Base-by-base conservation (phyloP, 805 yeast species). In the Barnettozyma populi region DNA sequence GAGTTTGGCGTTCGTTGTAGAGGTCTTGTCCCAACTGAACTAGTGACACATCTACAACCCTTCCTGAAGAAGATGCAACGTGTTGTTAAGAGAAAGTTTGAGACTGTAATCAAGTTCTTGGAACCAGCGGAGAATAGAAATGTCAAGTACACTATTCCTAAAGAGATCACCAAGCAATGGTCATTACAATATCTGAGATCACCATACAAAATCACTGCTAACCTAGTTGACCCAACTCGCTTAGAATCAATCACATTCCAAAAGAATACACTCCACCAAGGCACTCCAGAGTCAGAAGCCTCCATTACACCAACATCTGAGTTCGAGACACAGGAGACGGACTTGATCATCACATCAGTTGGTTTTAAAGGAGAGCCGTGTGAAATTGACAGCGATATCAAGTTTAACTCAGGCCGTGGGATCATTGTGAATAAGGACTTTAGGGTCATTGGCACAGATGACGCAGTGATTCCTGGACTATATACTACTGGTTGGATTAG, bases 401-500 rank as follows among this genome's bases (percentile, higher is more conserved):
- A 73, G 18, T 84, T 82, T 59, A 76, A 78, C 52, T 29, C 34
- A 1, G 47, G 49, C 3, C 60, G 58, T 13, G 82, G 84, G 2
- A 63, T 69, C n/a, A 65, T 80, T 11, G 65, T 70, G 1, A 80
- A 76, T 48, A 51, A 56, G 1, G 61, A 71, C 20, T 84, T 82
- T 2, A 65, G 76, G 36, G 75, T 75, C 0, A 47, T 70, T 9
- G 55, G 62, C 31, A 48, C 54, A 1, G 44, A 54, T 0, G 59
- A 57, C 18, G 50, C 45, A 37, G 55, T 51, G 34, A 56, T 62
- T 25, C 68, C 61, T 2, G 84, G 88, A 0, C 67, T 88, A 49
- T 92, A 90, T 57, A 82, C 86, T 2, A 71, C 90, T 8, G 99
- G 99, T 0, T 94, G 99, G 99, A 82, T 90, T 41, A 80, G 85